These are phyloP conservation scores for Chrysosporium queenslandicum DNA, from an alignment of 2,329 filamentous ascomycete species.

Conservation along the genomic window DNA sequence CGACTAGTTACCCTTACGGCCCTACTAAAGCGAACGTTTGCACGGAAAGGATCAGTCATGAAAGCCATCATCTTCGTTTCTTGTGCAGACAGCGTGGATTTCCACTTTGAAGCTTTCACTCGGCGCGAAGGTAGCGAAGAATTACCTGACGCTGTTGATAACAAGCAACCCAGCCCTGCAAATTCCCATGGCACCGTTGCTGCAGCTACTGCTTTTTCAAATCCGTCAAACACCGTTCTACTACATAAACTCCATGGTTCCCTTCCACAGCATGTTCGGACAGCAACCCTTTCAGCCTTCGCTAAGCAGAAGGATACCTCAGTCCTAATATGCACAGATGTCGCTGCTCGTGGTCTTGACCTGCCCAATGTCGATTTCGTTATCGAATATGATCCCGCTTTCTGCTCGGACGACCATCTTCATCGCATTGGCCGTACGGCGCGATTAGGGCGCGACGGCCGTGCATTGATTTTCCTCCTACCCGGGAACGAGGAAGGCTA, in stretches of 20 bases:
- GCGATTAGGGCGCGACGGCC: constrained; percentile 77
- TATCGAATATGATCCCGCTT: constrained; percentile 91
- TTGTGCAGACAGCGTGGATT: constrained; percentile 93
- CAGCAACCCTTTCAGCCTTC: constrained; percentile 74
- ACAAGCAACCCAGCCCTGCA: constrained; percentile 2
- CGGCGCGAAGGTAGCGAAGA: constrained; percentile 3
- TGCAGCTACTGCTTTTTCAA: constrained; percentile 61
- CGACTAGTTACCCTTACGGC: constrained; percentile 79
- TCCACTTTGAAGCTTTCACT: constrained; percentile 77
- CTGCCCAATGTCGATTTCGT: constrained; percentile 91
- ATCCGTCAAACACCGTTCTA: constrained; percentile 63
- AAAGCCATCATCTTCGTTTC: constrained; percentile 96
- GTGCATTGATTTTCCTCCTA: constrained; percentile 78
- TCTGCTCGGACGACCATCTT: constrained; percentile 84
- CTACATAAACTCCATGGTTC: constrained; percentile 87
- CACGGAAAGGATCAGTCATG: constrained; percentile 81
- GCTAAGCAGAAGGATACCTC: constrained; percentile 61
- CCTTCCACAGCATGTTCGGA: constrained; percentile 75
- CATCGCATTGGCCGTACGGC: constrained; percentile 93
- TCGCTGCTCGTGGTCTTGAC: constrained; percentile 89
- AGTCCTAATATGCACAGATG: constrained; percentile 86
- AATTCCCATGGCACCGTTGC: constrained; percentile 37
- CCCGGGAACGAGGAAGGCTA: constrained; percentile 91
- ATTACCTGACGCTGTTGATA: constrained; percentile 12
- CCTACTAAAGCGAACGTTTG: constrained; percentile 76